Percentiles rank a stretch among this genome's conserved stretches.
Conservation (phyloP, 495 filamentous ascomycete species). For the Clohesyomyces aquaticus region DNA sequence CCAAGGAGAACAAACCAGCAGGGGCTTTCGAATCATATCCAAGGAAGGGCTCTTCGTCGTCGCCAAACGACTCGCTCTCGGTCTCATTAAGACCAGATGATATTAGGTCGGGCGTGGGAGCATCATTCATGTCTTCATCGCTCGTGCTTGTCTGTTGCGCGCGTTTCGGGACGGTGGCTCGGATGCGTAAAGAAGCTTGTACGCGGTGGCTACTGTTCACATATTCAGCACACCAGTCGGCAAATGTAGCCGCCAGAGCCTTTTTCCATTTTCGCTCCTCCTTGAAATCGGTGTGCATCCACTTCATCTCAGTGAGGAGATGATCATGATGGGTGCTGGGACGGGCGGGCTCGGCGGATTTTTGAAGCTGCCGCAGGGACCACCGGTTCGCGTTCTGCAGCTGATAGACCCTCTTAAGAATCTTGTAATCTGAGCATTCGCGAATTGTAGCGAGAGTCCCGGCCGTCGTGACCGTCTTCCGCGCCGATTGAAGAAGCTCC, state of each 20-base stretch:
- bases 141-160: conserved; percentile 26
- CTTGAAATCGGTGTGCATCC: conserved; percentile 94
- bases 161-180: conserved; percentile 45
- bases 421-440: conserved; percentile 81
- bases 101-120: conserved; percentile 42
- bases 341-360: conserved; percentile 74
- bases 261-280: conserved; percentile 95
- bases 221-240: conserved; percentile 81
- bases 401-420: conserved; percentile 81
- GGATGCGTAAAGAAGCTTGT: conserved; percentile 67
- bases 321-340: conserved; percentile 81
- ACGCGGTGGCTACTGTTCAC: conserved; percentile 64
- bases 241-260: conserved; percentile 73
- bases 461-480: conserved; percentile 79
- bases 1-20: conserved; percentile 79
- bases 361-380: conserved; percentile 85
- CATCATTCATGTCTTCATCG: conserved; percentile 38
- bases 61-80: conserved; percentile 42
- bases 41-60: conserved; percentile 31
- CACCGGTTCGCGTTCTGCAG: conserved; percentile 86
- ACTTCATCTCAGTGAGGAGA: conserved; percentile 86
- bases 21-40: conserved; percentile 51
- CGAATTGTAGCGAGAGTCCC: conserved; percentile 76
- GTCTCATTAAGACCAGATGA: conserved; percentile 42
- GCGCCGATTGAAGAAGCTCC: conserved; percentile 70